Conservation (phyloP, 169 alveolate genomes). For the Eimeria maxima region DNA sequence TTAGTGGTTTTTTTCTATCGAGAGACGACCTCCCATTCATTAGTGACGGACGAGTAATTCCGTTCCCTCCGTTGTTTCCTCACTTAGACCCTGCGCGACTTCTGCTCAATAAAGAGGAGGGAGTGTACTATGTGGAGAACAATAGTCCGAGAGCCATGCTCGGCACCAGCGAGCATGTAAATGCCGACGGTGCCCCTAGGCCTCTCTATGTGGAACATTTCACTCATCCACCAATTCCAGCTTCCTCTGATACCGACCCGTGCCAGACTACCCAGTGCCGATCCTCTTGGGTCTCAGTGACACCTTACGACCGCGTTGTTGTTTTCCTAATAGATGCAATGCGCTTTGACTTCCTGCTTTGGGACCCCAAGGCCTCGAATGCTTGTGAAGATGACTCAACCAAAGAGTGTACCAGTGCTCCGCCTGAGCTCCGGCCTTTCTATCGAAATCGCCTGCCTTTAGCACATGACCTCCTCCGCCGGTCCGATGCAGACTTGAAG, state of each 20-base stretch:
- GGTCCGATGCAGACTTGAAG: constrained; percentile 70
- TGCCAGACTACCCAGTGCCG: background rate
- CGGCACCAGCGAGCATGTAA: background rate
- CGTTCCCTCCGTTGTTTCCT: constrained; percentile 75
- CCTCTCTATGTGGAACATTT: background rate
- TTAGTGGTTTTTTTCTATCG: constrained; percentile 78
- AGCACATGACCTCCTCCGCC: constrained; percentile 70
- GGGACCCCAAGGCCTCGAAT: constrained; percentile 77
- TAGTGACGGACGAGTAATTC: constrained; percentile 37
- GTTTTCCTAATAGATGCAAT: constrained; percentile 89
- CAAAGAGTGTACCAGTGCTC: constrained; percentile 36
- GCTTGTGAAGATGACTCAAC: constrained; percentile 12
- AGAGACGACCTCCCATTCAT: constrained; percentile 28
- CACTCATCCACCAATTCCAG: background rate
- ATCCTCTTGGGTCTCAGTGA: constrained; percentile 75
- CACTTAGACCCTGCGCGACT: constrained; percentile 77
- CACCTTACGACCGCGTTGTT: constrained; percentile 81
- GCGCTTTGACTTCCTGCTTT: constrained; percentile 89
- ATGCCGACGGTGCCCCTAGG: background rate
- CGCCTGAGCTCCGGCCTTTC: constrained; percentile 49
- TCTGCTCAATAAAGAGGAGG: constrained; percentile 33
- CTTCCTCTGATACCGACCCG: background rate
- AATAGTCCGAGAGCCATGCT: background rate
- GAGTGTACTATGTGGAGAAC: constrained; percentile 26
- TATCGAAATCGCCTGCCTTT: constrained; percentile 69